Evolutionary conservation across 2,329 filamentous ascomycete species (phyloP).

Genomic region (Colletotrichum viniferum): DNA sequence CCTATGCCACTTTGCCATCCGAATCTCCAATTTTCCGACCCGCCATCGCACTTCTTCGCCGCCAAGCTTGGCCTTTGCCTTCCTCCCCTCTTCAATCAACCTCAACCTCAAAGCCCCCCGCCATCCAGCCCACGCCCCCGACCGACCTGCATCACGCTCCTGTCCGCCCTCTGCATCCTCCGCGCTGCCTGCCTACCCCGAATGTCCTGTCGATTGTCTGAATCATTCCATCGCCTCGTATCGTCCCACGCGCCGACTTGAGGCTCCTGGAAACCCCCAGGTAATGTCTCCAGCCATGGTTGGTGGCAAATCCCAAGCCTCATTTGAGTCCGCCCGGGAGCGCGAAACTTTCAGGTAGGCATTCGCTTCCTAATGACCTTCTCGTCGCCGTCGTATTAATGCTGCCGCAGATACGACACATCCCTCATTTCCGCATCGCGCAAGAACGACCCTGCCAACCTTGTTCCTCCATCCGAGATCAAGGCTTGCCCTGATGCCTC

Average conservation of each 20-base stretch:
- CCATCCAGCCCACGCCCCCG: background rate
- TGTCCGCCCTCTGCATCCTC: too few species aligned
- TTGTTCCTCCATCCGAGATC: slow-evolving; percentile 23
- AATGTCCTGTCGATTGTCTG: too few species aligned
- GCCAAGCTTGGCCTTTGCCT: background rate
- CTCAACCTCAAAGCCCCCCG: background rate
- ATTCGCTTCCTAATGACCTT: too few species aligned
- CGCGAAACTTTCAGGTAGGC: slow-evolving; percentile 32
- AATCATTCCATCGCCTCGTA: too few species aligned
- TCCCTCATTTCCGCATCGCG: background rate
- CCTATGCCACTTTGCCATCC: background rate
- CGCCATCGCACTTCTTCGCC: background rate
- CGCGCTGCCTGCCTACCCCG: too few species aligned
- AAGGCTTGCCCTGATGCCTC: slow-evolving; percentile 35
- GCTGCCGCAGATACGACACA: slow-evolving; percentile 8
- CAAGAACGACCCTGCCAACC: slow-evolving; percentile 25
- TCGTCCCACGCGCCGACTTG: background rate
- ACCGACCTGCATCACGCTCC: too few species aligned
- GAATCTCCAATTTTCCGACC: background rate
- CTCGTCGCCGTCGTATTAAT: background rate
- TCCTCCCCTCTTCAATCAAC: too few species aligned
- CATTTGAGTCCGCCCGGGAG: slow-evolving; percentile 28
- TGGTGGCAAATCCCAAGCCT: background rate
- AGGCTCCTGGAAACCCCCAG: background rate
- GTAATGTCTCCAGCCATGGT: background rate